Evolutionary conservation across 768 basidiomycete genomes (phyloP).

Genomic region (Naematelia aurantialba): DNA sequence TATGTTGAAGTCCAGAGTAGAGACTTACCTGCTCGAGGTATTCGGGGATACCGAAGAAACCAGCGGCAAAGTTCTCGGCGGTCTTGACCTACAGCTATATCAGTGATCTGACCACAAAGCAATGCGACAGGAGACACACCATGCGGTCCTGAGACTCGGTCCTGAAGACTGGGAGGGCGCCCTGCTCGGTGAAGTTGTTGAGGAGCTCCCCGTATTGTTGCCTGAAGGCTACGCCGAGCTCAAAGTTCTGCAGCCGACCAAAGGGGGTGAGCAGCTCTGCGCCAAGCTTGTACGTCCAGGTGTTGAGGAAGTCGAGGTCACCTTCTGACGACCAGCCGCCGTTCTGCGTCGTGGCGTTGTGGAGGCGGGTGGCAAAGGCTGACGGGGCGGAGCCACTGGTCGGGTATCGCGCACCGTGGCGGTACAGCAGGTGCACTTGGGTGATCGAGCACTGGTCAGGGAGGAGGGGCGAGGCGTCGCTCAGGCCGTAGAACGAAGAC

Average conservation of each 20-base stretch:
- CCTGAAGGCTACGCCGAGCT: constrained; percentile 38
- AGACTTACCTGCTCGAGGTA: constrained; percentile 50
- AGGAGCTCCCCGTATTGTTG: constrained; percentile 39
- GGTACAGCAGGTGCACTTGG: constrained; percentile 39
- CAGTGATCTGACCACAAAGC: not conserved
- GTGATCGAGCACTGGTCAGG: constrained; percentile 44
- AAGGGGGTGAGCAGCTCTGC: constrained; percentile 36
- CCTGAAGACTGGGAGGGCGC: constrained; percentile 56
- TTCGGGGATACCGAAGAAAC: constrained; percentile 58
- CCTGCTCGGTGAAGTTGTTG: constrained; percentile 41
- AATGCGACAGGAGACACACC: constrained; percentile 25
- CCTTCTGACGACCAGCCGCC: constrained; percentile 25
- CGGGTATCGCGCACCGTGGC: constrained; percentile 48
- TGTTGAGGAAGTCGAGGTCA: constrained; percentile 37
- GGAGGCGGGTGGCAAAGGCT: constrained; percentile 36
- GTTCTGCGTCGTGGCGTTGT: constrained; percentile 25
- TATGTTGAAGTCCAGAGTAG: too few species aligned
- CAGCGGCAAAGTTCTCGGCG: constrained; percentile 58
- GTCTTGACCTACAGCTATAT: constrained; percentile 49
- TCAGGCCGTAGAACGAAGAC: constrained; percentile 43
- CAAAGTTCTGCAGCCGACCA: constrained; percentile 46
- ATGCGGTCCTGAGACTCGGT: constrained; percentile 59
- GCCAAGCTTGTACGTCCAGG: constrained; percentile 44
- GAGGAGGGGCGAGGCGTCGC: constrained; percentile 35
- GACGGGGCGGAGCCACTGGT: constrained; percentile 39